Evolutionary conservation across 2,329 filamentous ascomycete genomes (phyloP), one percentile per base, ranked within the genome.

Genomic region (Colletotrichum lindemuthianum): DNA sequence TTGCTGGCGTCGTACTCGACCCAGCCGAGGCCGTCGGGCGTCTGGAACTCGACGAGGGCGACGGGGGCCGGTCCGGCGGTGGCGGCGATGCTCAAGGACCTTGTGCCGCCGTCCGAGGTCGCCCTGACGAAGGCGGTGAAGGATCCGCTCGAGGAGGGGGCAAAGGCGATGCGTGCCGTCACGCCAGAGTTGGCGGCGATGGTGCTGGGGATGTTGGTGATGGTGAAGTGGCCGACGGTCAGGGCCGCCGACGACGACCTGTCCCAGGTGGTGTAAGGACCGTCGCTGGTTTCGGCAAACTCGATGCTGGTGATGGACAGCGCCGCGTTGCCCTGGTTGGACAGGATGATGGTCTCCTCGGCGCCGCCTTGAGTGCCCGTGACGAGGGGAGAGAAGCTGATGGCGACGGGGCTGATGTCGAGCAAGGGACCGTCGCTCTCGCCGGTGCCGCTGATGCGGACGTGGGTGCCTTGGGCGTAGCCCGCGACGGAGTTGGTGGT

Each of bases 41-140:
- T 82, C 70, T 88, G 82, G 70, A 88, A 88, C 69, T 88, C 82
- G 4, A 88, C 72, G 1, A 85, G 70, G 0, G 83, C 84, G 0
- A 74, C 74, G 0, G 86, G 82, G 0, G 81, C 73, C 2, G 80
- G 79, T 0, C 84, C 85, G 8, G 84, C 79, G 2, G 80, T 78
- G 12, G 78, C 86, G 1, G 82, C 74, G 12, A 87, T 75, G 34
- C 79, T 78, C 10, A 88, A 74, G 0, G 80, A 76, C 12, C 78
- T 76, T 48, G 74, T 81, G 0, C 86, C 86, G 9, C 85, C 86
- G 55, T 77, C 75, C 0, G 84, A 82, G 12, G 72, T 69, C 4
- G 87, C 76, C 15, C 75, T 77, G 54, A 87, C 68, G 67, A 82
- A 88, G 24, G 79, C 79, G 2, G 76, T 77, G 69, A 81, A 86